These are phyloP conservation scores for Cadophora sp. DNA, from an alignment of 2,329 filamentous ascomycete species.

Conservation along the genomic window DNA sequence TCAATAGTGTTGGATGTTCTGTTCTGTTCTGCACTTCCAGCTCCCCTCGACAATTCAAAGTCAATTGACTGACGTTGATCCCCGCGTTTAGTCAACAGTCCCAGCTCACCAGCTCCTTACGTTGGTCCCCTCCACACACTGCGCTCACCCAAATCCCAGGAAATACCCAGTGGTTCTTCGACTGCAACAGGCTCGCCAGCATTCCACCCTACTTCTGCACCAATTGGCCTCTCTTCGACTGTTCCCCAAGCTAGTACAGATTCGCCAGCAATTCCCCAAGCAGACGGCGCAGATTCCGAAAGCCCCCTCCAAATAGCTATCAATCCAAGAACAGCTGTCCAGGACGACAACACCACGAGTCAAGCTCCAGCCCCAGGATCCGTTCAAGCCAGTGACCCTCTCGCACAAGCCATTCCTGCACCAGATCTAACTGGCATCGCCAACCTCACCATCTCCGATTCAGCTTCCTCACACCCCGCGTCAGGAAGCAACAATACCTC, in stretches of 20 bases:
- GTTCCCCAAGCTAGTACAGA: not conserved
- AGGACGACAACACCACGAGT: not conserved
- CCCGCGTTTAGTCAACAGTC: not conserved
- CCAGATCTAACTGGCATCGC: slow-evolving; percentile 1
- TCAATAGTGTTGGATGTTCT: not conserved
- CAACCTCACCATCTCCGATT: not conserved
- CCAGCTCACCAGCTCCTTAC: too few species aligned
- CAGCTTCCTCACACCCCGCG: not conserved
- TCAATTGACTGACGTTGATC: not conserved
- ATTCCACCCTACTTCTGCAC: not conserved
- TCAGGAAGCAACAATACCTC: slow-evolving; percentile 3
- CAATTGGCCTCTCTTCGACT: not conserved
- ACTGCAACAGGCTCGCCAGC: not conserved
- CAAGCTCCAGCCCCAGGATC: slow-evolving; percentile 6
- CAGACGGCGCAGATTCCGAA: not conserved
- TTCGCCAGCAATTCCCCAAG: not conserved
- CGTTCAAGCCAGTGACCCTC: not conserved
- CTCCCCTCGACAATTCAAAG: not conserved
- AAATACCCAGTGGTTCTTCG: not conserved
- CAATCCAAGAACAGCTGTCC: not conserved
- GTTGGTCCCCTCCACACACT: not conserved
- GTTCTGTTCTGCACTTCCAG: not conserved
- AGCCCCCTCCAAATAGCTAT: not conserved
- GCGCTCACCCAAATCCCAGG: not conserved
- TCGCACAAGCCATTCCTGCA: not conserved